These are phyloP conservation scores for Colletotrichum neosansevieriae DNA, from an alignment of 2,329 filamentous ascomycete species.

Conservation along the genomic window DNA sequence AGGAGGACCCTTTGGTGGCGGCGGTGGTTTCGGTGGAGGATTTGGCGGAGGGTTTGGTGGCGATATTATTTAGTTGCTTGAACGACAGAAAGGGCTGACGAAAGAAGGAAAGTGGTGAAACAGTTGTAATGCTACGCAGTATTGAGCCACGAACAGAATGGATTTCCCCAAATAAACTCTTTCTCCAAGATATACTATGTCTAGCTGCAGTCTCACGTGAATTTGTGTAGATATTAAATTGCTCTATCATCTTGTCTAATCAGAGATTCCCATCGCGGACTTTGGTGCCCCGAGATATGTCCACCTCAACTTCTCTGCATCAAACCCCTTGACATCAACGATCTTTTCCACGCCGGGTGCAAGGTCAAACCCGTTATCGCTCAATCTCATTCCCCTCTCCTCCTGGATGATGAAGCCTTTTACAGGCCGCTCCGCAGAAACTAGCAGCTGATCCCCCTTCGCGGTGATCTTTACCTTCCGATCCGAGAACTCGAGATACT, in stretches of 20 bases:
- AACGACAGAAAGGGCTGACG: neutral
- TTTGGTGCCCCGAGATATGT: constrained; percentile 41
- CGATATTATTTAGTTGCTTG: constrained; percentile 37
- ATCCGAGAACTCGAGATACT: constrained; percentile 66
- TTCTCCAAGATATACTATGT: too few species aligned
- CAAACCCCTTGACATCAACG: constrained; percentile 33
- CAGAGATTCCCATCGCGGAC: constrained; percentile 10
- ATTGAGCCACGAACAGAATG: constrained; percentile 33
- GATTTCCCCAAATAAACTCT: neutral
- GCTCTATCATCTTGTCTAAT: constrained; percentile 1
- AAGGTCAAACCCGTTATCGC: constrained; percentile 70
- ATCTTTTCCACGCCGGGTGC: constrained; percentile 59
- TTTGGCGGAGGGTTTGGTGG: constrained; percentile 52
- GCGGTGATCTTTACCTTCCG: constrained; percentile 53
- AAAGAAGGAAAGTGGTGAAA: neutral
- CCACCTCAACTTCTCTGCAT: constrained; percentile 36
- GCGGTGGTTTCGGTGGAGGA: constrained; percentile 49
- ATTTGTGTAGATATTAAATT: too few species aligned
- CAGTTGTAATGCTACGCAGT: constrained; percentile 26
- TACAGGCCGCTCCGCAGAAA: constrained; percentile 59
- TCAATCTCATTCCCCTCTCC: constrained; percentile 57
- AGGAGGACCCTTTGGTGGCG: constrained; percentile 54
- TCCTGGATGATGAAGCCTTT: constrained; percentile 69
- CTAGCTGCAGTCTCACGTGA: too few species aligned
- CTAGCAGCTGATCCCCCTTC: constrained; percentile 44